Base-by-base conservation (phyloP, 768 basidiomycete genomes). In the Boletus tomentosulus region DNA sequence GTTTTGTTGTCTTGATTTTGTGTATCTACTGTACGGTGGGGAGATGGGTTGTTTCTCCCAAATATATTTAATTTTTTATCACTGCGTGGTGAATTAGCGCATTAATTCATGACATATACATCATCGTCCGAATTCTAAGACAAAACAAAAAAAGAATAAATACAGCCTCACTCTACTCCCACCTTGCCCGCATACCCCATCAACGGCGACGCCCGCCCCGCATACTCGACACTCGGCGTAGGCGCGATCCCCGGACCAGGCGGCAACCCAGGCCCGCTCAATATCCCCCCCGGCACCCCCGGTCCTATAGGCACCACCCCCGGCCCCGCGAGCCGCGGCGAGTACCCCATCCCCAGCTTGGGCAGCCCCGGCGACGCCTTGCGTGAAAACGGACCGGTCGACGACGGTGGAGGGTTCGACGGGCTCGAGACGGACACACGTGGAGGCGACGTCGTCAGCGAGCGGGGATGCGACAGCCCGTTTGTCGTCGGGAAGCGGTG, bases 391-490 rank as follows among this genome's bases (percentile, higher is more conserved):
- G 65, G 57, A 0, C 60, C 61, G 0, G 43, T 45, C 16, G 62
- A 64, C n/a, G 59, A 53, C 19, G 62, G 34, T 5, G 62, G 53
- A 15, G 59, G 51, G 4, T 46, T 64, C 5, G 49, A 61, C 12
- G 66, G 66, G 19, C 38, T 39, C 3, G 66, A 64, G 6, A 49
- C 15, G 9, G 68, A 60, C 11, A 60, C 64, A 35, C 75, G 71
- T 11, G 77, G 68, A 19, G 77, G 75, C 1, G 77, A 78, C 1
- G 65, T 63, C n/a, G 66, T 67, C 16, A 62, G n/a, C 30, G 67
- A 60, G 39, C 59, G 49, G 16, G 61, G 53, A 46, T 66, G 61
- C 27, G 61, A 50, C 45, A 51, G 38, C 30, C 64, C 65, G 6
- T 68, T 65, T 25, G 60, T 50, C 9, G 62, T 60, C 41, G 67